Conservation (phyloP, 1,139 yeast genomes). For the Pneumocystis sp. region DNA sequence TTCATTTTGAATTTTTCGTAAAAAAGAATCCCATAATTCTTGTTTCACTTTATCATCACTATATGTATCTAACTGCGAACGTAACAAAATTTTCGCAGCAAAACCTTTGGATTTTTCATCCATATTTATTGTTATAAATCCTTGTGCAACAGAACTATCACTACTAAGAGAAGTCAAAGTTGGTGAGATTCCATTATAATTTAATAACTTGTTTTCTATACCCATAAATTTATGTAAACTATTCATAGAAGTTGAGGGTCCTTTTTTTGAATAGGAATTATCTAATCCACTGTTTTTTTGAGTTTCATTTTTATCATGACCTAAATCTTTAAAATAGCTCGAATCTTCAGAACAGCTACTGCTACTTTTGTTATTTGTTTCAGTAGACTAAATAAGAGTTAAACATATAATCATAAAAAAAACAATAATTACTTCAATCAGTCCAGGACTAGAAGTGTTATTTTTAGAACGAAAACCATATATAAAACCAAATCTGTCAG, state of each 20-base stretch:
- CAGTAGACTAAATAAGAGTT: background rate
- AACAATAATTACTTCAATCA: background rate
- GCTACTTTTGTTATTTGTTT: background rate
- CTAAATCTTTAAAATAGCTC: background rate
- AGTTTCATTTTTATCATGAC: background rate
- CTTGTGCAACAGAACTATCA: background rate
- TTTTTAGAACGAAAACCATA: constrained; percentile 17
- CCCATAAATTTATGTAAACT: background rate
- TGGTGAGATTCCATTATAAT: background rate
- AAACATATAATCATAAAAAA: background rate
- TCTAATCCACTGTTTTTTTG: background rate
- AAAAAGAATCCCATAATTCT: constrained; percentile 25
- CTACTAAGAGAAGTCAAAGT: background rate
- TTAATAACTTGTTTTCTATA: background rate
- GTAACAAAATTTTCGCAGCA: constrained; percentile 17
- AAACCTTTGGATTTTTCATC: background rate
- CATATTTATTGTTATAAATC: background rate
- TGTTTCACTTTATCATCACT: constrained; percentile 20
- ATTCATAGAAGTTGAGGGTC: background rate
- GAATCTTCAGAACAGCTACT: background rate
- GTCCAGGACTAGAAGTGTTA: background rate
- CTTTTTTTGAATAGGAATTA: background rate
- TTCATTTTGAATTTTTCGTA: constrained; percentile 19
- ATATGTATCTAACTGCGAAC: constrained; percentile 23
- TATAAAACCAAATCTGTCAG: constrained; percentile 41